These are phyloP conservation scores for Aspergillus sclerotiicarbonarius DNA, from an alignment of 495 filamentous ascomycete species.

Conservation along the genomic window DNA sequence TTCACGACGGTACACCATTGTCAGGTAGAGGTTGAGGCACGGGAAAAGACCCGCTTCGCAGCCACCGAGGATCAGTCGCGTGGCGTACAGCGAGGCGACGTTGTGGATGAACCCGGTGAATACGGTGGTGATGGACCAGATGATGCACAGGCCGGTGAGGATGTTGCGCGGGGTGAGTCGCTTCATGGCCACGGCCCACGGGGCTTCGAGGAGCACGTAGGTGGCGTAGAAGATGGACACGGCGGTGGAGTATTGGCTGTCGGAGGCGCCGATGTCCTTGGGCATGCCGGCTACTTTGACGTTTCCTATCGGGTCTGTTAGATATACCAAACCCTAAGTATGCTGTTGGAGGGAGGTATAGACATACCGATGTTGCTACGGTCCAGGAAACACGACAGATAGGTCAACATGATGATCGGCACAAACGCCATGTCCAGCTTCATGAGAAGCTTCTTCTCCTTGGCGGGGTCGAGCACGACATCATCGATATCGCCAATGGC, in stretches of 20 bases:
- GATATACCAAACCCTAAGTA: not conserved
- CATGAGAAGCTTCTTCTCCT: constrained; percentile 37
- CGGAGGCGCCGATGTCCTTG: constrained; percentile 42
- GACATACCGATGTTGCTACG: constrained; percentile 27
- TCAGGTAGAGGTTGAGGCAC: constrained; percentile 52
- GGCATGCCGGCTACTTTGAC: constrained; percentile 47
- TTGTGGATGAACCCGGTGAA: constrained; percentile 52
- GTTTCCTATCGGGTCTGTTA: constrained; percentile 31
- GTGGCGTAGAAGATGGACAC: constrained; percentile 53
- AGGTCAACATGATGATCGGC: constrained; percentile 45
- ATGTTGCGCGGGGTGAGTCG: constrained; percentile 37
- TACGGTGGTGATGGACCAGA: constrained; percentile 46
- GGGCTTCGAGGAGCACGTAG: constrained; percentile 34
- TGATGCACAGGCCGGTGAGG: constrained; percentile 37
- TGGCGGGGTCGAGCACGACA: constrained; percentile 7
- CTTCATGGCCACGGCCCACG: constrained; percentile 46
- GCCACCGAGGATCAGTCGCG: constrained; percentile 60
- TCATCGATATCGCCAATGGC: not conserved
- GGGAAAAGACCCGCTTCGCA: constrained; percentile 73
- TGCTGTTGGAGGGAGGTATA: not conserved
- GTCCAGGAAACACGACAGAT: constrained; percentile 42
- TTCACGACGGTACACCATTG: constrained; percentile 48
- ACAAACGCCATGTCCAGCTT: constrained; percentile 42
- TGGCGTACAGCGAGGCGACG: constrained; percentile 50
- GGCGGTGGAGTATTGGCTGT: constrained; percentile 44